Evolutionary conservation across 169 alveolate species (phyloP).

Genomic region (Cryptosporidium muris): DNA sequence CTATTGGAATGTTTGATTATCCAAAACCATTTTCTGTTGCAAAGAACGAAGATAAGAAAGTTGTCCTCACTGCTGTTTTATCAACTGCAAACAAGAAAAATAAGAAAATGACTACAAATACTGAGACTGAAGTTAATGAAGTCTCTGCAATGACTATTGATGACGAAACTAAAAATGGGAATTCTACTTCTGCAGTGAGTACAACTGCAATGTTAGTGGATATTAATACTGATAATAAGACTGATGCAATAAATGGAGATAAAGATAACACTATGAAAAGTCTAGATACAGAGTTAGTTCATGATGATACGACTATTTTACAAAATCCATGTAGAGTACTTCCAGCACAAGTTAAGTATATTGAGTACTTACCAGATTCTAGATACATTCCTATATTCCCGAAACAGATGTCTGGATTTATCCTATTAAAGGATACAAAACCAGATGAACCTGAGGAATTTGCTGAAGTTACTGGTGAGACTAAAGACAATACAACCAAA

Average conservation of each 20-base stretch:
- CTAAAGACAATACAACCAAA: neutral
- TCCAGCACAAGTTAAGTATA: conserved; percentile 85
- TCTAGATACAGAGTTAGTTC: conserved; percentile 40
- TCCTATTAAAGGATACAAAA: conserved; percentile 82
- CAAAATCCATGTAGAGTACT: conserved; percentile 92
- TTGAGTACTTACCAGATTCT: conserved; percentile 78
- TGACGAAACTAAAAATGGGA: neutral
- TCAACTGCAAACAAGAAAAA: conserved; percentile 59
- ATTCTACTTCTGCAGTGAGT: conserved; percentile 82
- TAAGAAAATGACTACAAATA: conserved; percentile 77
- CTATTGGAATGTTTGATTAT: conserved; percentile 79
- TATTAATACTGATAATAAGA: conserved; percentile 25
- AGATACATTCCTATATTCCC: conserved; percentile 89
- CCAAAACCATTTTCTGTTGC: conserved; percentile 80
- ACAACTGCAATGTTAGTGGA: conserved; percentile 77
- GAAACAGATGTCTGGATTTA: conserved; percentile 84
- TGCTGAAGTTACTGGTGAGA: neutral
- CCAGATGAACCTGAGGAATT: conserved; percentile 74
- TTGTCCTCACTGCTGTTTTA: conserved; percentile 83
- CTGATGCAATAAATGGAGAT: conserved; percentile 75
- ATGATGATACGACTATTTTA: conserved; percentile 66
- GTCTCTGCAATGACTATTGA: too few species aligned
- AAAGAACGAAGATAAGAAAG: conserved; percentile 80
- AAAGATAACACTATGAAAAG: conserved; percentile 67
- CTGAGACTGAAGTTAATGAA: conserved; percentile 75